phyloP scores from a whole-genome alignment of 257 asterid genomes.

The Leptodermis oblonga region DNA sequence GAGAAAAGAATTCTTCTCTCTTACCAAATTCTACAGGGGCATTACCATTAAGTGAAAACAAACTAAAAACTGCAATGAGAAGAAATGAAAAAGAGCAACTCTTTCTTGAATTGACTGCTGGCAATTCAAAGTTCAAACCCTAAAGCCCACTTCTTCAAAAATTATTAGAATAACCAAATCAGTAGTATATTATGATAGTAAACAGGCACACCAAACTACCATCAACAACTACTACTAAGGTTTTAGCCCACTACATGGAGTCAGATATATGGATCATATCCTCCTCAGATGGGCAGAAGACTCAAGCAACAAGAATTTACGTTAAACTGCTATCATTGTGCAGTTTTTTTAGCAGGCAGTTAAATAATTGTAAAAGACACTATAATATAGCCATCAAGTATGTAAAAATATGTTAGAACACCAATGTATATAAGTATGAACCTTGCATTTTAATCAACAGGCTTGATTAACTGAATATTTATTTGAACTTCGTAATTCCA shows the following conservation, averaged over 20 bases:
- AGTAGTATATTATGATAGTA: background rate
- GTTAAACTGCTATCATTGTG: too few species aligned
- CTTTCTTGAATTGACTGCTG: background rate
- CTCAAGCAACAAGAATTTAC: background rate
- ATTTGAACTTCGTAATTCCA: background rate
- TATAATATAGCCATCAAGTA: background rate
- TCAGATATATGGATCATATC: too few species aligned
- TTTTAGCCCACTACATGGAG: too few species aligned
- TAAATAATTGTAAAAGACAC: background rate
- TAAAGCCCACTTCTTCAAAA: background rate
- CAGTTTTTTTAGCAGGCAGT: background rate
- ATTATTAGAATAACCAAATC: background rate
- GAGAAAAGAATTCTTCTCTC: too few species aligned
- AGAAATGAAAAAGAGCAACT: background rate
- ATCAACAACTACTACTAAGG: too few species aligned
- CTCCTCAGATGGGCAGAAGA: background rate
- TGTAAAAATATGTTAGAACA: background rate
- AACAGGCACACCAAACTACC: background rate
- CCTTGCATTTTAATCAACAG: slow-evolving; percentile 1
- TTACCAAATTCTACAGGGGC: too few species aligned
- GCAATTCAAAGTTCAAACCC: background rate
- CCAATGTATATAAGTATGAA: background rate
- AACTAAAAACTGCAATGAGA: background rate
- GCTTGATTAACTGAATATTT: background rate
- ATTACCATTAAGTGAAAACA: too few species aligned